phyloP scores from a whole-genome alignment of 2,329 filamentous ascomycete species.

The Trichophyton verrucosum region DNA sequence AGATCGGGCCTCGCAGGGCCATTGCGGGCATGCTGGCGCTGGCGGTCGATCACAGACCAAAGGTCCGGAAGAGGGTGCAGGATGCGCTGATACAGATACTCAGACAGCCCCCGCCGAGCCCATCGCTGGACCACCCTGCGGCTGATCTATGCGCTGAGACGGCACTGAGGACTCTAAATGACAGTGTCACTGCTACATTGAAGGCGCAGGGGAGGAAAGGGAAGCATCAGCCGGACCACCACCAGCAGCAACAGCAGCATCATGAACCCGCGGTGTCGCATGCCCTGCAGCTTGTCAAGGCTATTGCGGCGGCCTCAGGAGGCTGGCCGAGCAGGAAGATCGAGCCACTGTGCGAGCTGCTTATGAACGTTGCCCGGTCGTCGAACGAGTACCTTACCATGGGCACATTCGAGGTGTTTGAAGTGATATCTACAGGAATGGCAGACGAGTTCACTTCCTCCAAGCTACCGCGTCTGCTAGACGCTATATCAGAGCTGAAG shows the following conservation, averaged over 20 bases:
- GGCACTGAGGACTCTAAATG: conserved; percentile 65
- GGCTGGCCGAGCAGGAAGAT: conserved; percentile 97
- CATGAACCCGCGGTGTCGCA: conserved; percentile 82
- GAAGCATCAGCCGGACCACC: conserved; percentile 26
- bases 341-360: conserved; percentile 75
- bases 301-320: conserved; percentile 70
- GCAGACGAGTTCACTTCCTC: conserved; percentile 73
- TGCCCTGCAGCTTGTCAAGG: conserved; percentile 81
- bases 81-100: conserved; percentile 77
- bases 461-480: conserved; percentile 77
- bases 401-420: conserved; percentile 92
- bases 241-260: conserved; percentile 24
- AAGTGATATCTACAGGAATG: conserved; percentile 91
- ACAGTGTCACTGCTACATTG: conserved; percentile 53
- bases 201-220: conserved; percentile 63
- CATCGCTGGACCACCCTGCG: conserved; percentile 84
- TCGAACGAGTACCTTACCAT: conserved; percentile 95
- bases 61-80: conserved; percentile 85
- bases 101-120: conserved; percentile 74
- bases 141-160: conserved; percentile 94
- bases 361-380: conserved; percentile 77
- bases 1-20: conserved; percentile 75
- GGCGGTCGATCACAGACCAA: conserved; percentile 75
- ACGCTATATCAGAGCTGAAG: conserved; percentile 82
- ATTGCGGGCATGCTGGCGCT: conserved; percentile 76